Conservation (phyloP, 768 basidiomycete species). For the Panus rudis region DNA sequence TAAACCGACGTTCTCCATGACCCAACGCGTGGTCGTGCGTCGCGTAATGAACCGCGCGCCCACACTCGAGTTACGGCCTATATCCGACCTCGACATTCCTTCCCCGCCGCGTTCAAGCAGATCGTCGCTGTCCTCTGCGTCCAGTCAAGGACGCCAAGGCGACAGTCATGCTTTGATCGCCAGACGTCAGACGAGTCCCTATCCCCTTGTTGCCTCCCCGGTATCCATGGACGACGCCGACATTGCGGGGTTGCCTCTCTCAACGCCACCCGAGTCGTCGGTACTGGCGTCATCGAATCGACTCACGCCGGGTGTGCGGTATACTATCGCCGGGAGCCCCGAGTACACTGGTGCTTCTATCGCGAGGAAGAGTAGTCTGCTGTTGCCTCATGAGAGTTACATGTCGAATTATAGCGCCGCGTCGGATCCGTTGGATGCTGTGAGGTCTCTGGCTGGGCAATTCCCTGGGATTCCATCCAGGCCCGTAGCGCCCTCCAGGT, state of each 20-base stretch:
- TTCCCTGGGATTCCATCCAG: conserved; percentile 45
- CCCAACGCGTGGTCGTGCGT: conserved; percentile 4
- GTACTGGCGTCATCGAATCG: too few relatives aligned
- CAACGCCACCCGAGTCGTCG: neutral
- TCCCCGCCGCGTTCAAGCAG: neutral
- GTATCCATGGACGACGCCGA: neutral
- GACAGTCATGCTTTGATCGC: neutral
- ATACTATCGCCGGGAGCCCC: neutral
- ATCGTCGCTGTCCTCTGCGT: neutral
- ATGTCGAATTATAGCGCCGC: conserved; percentile 23
- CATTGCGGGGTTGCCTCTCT: too few relatives aligned
- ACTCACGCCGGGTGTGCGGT: neutral
- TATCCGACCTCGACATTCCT: conserved; percentile 8
- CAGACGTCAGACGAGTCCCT: neutral
- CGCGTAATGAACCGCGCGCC: conserved; percentile 8
- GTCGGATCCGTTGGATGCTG: conserved; percentile 37
- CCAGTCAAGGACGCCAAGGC: too few relatives aligned
- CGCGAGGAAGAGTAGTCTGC: conserved; percentile 1
- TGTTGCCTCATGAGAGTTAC: conserved; percentile 18
- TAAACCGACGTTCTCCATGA: neutral
- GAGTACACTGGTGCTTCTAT: too few relatives aligned
- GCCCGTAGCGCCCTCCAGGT: too few relatives aligned
- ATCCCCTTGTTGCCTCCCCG: neutral
- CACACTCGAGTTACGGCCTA: conserved; percentile 7
- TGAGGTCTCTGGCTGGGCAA: conserved; percentile 44